Percentiles rank a stretch among this genome's conserved stretches.
Evolutionary conservation across 345 rosid genomes (phyloP).

Genomic region (Kernera saxatilis): DNA sequence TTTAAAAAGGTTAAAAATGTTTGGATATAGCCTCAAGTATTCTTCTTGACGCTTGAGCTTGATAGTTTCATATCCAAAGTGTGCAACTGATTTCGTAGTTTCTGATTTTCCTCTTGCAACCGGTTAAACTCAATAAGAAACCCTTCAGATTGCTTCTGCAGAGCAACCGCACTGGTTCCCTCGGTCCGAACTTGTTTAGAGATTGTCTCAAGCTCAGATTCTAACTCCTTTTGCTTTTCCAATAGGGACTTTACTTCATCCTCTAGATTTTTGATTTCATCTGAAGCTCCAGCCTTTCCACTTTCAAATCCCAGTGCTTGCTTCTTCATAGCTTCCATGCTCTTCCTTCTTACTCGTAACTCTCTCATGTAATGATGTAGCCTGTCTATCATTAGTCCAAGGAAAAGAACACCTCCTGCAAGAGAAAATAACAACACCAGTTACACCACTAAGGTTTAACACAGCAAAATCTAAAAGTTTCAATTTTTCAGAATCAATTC

Average conservation of each 20-base stretch:
- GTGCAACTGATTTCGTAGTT: constrained; percentile 47
- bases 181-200: constrained; percentile 40
- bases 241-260: constrained; percentile 35
- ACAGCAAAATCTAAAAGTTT: neutral
- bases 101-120: constrained; percentile 59
- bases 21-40: constrained; percentile 24
- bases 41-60: constrained; percentile 54
- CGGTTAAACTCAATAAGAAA: constrained; percentile 79
- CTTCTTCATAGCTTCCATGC: constrained; percentile 55
- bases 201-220: constrained; percentile 43
- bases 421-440: neutral
- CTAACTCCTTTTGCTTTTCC: constrained; percentile 39
- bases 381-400: constrained; percentile 65
- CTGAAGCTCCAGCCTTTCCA: constrained; percentile 35
- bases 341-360: constrained; percentile 60
- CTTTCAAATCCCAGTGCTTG: constrained; percentile 44
- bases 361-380: constrained; percentile 76
- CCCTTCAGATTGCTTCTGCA: constrained; percentile 79
- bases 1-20: neutral
- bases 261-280: constrained; percentile 45
- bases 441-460: too few species aligned
- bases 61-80: constrained; percentile 43
- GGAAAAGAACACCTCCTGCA: constrained; percentile 63
- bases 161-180: constrained; percentile 56
- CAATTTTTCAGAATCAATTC: neutral